Conservation (phyloP, 2,329 filamentous ascomycete species). For the Ramularia collo-cygni region DNA sequence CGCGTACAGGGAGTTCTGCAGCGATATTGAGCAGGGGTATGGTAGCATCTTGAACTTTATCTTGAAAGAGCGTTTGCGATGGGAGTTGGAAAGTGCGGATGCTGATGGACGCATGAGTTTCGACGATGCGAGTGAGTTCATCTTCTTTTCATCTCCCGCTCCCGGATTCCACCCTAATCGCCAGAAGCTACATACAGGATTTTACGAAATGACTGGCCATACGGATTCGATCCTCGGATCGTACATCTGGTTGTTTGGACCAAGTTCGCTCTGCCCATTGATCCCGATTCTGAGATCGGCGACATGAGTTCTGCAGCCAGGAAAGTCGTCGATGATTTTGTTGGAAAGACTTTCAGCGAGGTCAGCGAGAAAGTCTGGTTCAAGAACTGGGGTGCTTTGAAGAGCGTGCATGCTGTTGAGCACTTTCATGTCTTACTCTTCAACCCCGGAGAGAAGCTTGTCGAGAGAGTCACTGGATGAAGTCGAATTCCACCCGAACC, state of each 20-base stretch:
- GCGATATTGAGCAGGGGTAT: slow-evolving; percentile 56
- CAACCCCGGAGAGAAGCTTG: slow-evolving; percentile 62
- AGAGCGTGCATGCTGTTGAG: slow-evolving; percentile 80
- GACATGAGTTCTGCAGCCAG: slow-evolving; percentile 61
- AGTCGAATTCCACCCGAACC: too few relatives aligned
- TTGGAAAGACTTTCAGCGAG: slow-evolving; percentile 58
- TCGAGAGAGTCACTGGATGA: slow-evolving; percentile 63
- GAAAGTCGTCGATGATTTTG: slow-evolving; percentile 62
- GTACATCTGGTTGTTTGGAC: slow-evolving; percentile 89
- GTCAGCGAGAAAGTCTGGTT: slow-evolving; percentile 68
- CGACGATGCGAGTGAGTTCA: slow-evolving; percentile 35
- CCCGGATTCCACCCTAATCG: background rate
- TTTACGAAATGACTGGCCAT: slow-evolving; percentile 89
- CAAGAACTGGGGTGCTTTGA: slow-evolving; percentile 81
- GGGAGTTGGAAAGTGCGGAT: slow-evolving; percentile 41
- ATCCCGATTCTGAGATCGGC: slow-evolving; percentile 48
- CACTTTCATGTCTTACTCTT: slow-evolving; percentile 94
- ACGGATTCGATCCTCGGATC: slow-evolving; percentile 70
- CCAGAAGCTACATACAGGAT: slow-evolving; percentile 49
- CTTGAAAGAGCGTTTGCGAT: slow-evolving; percentile 60
- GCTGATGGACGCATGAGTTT: slow-evolving; percentile 35
- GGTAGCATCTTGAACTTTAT: slow-evolving; percentile 76
- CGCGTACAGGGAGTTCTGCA: slow-evolving; percentile 66
- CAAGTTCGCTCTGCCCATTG: slow-evolving; percentile 72
- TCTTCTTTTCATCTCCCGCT: too few relatives aligned